Percentiles rank a stretch among this genome's conserved stretches.
Conservation (phyloP, 139 green algal genomes). For the Chlamydomonas asymmetrica region DNA sequence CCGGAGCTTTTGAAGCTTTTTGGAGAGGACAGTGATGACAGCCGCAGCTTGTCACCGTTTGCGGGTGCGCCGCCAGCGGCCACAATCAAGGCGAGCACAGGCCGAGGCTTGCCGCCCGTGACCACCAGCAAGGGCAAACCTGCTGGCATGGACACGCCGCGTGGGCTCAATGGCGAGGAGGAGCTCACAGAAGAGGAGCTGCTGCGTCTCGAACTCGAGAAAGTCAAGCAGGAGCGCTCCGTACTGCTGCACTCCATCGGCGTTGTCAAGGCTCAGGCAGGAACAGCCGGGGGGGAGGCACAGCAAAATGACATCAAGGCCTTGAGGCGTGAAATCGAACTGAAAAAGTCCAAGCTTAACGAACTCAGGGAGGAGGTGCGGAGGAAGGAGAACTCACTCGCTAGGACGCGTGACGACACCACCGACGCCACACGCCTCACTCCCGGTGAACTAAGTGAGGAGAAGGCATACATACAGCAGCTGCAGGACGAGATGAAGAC, state of each 20-base stretch:
- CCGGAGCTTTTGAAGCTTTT: slow-evolving; percentile 63
- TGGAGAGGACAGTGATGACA: slow-evolving; percentile 52
- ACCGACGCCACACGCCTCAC: slow-evolving; percentile 48
- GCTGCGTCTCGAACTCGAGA: slow-evolving; percentile 72
- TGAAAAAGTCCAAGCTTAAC: slow-evolving; percentile 85
- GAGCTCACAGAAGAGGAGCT: slow-evolving; percentile 79
- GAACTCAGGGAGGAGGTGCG: slow-evolving; percentile 62
- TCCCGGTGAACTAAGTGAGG: slow-evolving; percentile 40
- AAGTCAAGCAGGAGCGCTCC: slow-evolving; percentile 78
- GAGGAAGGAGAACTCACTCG: slow-evolving; percentile 25
- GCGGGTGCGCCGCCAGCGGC: slow-evolving; percentile 9
- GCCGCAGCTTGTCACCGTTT: slow-evolving; percentile 32
- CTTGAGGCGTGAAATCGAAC: slow-evolving; percentile 72
- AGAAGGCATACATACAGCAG: slow-evolving; percentile 62
- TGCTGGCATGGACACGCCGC: slow-evolving; percentile 47
- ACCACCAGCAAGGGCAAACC: slow-evolving; percentile 11
- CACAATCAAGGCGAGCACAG: slow-evolving; percentile 32
- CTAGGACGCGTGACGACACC: slow-evolving; percentile 51
- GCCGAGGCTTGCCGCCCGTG: slow-evolving; percentile 7
- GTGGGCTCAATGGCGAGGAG: slow-evolving; percentile 48
- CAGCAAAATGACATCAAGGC: slow-evolving; percentile 77
- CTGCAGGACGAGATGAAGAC: slow-evolving; percentile 65
- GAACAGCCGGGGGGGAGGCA: slow-evolving; percentile 75
- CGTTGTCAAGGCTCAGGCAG: slow-evolving; percentile 55
- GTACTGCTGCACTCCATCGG: slow-evolving; percentile 74